Evolutionary conservation across 2,329 filamentous ascomycete species (phyloP), one percentile per base, ranked within the genome.

Genomic region (Aurifilum marmelostoma): DNA sequence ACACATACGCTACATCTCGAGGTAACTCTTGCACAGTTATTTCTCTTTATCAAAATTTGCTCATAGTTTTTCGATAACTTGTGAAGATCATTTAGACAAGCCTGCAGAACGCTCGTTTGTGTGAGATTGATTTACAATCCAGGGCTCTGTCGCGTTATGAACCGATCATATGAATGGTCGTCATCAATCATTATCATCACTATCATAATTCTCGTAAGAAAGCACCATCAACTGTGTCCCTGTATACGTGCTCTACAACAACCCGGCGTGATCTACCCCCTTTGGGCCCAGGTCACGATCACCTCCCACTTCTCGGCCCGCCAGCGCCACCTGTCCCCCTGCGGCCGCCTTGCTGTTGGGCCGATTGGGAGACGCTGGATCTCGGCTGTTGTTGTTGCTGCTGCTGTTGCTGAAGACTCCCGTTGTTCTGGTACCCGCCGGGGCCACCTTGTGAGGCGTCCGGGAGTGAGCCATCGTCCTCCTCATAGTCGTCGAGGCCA

Each of bases 401-500:
- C 8, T 39, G 41, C 41, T 47, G 43, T 21, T n/a, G 43, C 21
- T 47, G 43, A 7, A n/a, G 43, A 47, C 43, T 21, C 43, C 70
- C 24, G 58, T 71, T 66, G 1, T 71, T 47, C 61, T 69, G 66
- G 27, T 72, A 66, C 21, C 63, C 41, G n/a, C 63, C 67, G 14
- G 39, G 56, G 11, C 66, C 60, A 24, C 47, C 18, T 11, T 37
- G 43, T 14, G 62, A 63, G 63, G 37, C 52, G 9, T 66, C 67
- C 32, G 54, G 58, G 65, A 65, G 54, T 50, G 61, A 43, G 62
- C 65, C 50, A 64, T 72, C 66, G 69, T 72, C 32, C 54, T 69
- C 61, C 9, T 69, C 61, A 14, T 71, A 67, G 3, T 77, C 73
- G 29, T 84, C 81, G 71, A 84, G 82, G 50, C 86, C 87, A 75